Evolutionary conservation across 768 basidiomycete genomes (phyloP), one percentile per base, ranked within the genome.

Genomic region (Cyathus striatus): DNA sequence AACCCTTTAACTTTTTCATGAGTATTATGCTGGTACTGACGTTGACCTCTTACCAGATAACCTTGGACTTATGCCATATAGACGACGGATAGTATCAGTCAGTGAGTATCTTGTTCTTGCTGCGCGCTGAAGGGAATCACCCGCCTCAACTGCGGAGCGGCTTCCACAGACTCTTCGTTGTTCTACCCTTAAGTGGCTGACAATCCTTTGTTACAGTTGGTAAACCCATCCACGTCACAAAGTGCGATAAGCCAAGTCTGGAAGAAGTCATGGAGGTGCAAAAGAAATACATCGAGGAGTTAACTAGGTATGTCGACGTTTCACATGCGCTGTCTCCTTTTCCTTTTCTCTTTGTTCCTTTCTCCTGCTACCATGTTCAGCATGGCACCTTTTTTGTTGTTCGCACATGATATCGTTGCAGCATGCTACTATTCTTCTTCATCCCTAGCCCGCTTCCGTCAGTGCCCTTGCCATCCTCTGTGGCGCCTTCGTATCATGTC

Each of bases 51-150:
- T 14, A 16, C 3, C 54, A 95, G 94, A 99, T 65, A 97, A 92
- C 54, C 69, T 95, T 49, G 96, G 96, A 2, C 63, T 99, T 45
- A 86, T 99, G 83, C 96, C 96, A 1, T 97, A 95, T 61, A 83
- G 96, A 25, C 81, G 90, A 54, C 85, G 83, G 30, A 98, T 99
- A 46, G 88, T 97, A n/a, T 86, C 90, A 46, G 96, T 98, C 52
- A 83, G 93, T 94, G 57, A 78, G 93, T 89, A 26, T 30, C 20
- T 3, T 6, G n/a, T n/a, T n/a, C n/a, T n/a, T n/a, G n/a, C n/a
- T n/a, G n/a, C n/a, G n/a, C n/a, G n/a, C 58, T 84, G 35, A 89
- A 94, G 44, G 81, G 89, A 58, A 63, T 99, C 27, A 79, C 79
- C 48, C 75, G 80, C 35, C 72, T 89, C n/a, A n/a, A 13, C 96